Evolutionary conservation across 495 filamentous ascomycete species (phyloP).

Genomic region (Thermothielavioides terrestris): DNA sequence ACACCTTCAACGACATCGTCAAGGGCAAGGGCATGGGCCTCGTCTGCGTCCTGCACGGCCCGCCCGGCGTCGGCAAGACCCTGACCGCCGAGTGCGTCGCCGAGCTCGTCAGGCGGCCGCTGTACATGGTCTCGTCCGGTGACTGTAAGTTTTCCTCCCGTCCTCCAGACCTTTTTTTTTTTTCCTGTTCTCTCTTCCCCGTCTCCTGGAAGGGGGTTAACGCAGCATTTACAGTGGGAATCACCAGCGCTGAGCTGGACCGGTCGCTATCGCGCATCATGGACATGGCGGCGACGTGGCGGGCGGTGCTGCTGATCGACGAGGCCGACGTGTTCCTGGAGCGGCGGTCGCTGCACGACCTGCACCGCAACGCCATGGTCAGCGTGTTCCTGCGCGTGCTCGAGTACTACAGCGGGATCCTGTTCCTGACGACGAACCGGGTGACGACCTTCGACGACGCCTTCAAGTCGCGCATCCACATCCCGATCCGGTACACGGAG

Average conservation of each 20-base stretch:
- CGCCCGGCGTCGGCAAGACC: conserved; percentile 34
- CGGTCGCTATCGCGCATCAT: conserved; percentile 39
- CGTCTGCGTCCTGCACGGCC: conserved; percentile 36
- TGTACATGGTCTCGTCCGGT: conserved; percentile 46
- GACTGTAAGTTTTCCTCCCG: conserved; percentile 24
- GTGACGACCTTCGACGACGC: conserved; percentile 35
- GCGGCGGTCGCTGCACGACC: conserved; percentile 31
- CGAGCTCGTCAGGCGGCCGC: conserved; percentile 41
- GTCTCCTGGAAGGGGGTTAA: too few relatives aligned
- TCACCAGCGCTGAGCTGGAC: conserved; percentile 23
- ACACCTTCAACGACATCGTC: conserved; percentile 30
- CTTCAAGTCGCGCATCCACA: conserved; percentile 37
- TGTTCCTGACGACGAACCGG: conserved; percentile 44
- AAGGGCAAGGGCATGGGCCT: conserved; percentile 31
- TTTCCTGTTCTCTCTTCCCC: background rate
- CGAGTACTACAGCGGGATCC: conserved; percentile 41
- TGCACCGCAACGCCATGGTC: conserved; percentile 42
- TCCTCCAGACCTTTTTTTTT: too few relatives aligned
- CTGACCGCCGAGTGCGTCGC: conserved; percentile 41
- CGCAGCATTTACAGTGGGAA: conserved; percentile 22
- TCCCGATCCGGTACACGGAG: conserved; percentile 34
- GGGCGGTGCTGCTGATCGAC: conserved; percentile 44
- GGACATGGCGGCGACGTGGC: conserved; percentile 39
- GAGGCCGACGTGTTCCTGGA: conserved; percentile 45
- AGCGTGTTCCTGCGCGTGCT: conserved; percentile 37